A percentile compares a stretch with the other conserved stretches of the same genome.
phyloP scores from a whole-genome alignment of 208 protist species.

The Leptomonas pyrrhocoris region DNA sequence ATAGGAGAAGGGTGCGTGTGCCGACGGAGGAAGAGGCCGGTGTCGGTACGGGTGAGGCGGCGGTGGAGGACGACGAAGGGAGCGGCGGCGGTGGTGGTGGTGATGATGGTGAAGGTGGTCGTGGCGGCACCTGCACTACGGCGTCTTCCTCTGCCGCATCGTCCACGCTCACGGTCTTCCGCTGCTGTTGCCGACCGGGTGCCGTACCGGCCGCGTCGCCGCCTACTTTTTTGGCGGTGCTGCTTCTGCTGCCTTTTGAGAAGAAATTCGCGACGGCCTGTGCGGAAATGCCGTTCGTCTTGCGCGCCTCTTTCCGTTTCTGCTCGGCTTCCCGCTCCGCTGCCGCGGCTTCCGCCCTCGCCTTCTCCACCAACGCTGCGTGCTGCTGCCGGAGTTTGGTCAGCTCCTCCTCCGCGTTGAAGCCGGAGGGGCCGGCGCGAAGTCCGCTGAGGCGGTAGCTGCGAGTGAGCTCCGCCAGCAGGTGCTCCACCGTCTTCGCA shows the following conservation, averaged over 20 bases:
- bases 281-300: conserved; percentile 70
- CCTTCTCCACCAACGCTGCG: conserved; percentile 31
- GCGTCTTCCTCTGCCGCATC: background rate
- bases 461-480: conserved; percentile 80
- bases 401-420: conserved; percentile 75
- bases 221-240: conserved; percentile 4
- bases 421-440: conserved; percentile 27
- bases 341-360: conserved; percentile 25
- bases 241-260: conserved; percentile 16
- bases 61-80: background rate
- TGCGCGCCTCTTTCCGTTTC: conserved; percentile 33
- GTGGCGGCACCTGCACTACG: background rate
- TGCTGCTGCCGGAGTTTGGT: conserved; percentile 68
- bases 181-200: background rate
- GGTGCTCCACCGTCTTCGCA: conserved; percentile 71
- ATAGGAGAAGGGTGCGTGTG: conserved; percentile 66
- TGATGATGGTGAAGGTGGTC: background rate
- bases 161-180: conserved; percentile 5
- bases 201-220: background rate
- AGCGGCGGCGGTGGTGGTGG: background rate
- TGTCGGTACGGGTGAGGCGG: conserved; percentile 1
- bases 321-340: conserved; percentile 24
- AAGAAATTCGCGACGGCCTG: conserved; percentile 78
- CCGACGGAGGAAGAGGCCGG: conserved; percentile 1
- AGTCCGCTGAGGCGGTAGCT: conserved; percentile 65